phyloP scores from a whole-genome alignment of 2,329 filamentous ascomycete genomes.

The Penicillium vulpinum region DNA sequence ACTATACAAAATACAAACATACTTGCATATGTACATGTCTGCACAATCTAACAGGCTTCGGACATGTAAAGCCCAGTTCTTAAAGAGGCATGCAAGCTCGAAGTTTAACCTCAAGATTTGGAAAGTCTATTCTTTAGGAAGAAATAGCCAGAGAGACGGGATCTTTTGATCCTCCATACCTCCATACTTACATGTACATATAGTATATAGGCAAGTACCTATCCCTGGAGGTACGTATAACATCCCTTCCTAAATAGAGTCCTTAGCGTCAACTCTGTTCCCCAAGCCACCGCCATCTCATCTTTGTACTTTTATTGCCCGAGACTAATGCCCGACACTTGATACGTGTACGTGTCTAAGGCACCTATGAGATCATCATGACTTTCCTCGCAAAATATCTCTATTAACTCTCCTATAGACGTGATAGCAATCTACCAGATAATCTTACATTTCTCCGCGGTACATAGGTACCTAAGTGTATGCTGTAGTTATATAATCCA shows the following conservation, averaged over 20 bases:
- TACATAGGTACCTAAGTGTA: no score
- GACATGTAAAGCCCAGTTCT: neutral
- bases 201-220: no score
- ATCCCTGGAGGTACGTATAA: neutral
- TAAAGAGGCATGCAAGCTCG: neutral
- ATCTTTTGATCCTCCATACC: no score
- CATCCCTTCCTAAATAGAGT: slow-evolving; percentile 13
- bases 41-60: neutral
- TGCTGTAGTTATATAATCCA: no score
- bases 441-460: neutral
- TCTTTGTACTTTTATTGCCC: neutral
- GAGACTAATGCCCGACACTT: neutral
- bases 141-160: no score
- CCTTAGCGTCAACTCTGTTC: slow-evolving; percentile 23
- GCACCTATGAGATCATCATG: slow-evolving; percentile 20
- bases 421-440: neutral
- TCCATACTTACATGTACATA: no score
- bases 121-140: neutral
- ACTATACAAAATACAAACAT: no score
- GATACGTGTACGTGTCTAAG: slow-evolving; percentile 6
- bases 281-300: slow-evolving; percentile 7
- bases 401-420: neutral
- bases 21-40: neutral
- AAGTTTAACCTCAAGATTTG: neutral
- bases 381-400: no score